Conservation (phyloP, 345 rosid species). For the Durio zibethinus region DNA sequence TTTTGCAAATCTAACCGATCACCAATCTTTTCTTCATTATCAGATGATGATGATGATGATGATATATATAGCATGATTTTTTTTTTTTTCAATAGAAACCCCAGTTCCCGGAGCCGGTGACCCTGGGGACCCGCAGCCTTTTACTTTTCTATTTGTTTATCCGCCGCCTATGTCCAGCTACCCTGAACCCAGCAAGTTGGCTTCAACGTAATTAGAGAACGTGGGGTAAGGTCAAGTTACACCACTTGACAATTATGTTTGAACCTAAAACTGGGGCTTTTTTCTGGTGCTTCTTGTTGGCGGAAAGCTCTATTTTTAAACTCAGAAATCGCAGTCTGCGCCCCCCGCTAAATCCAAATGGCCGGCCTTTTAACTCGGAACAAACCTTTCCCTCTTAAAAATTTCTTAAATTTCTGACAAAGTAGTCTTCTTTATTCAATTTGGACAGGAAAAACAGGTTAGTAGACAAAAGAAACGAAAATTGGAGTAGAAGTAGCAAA, state of each 20-base stretch:
- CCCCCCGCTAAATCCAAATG: neutral
- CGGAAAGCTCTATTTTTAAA: neutral
- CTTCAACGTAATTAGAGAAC: neutral
- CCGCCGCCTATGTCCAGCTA: conserved; percentile 7
- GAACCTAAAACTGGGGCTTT: neutral
- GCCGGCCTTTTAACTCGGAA: neutral
- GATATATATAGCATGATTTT: neutral
- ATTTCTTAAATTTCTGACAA: neutral
- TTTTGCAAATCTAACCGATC: conserved; percentile 8
- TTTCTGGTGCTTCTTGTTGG: neutral
- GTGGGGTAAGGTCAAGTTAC: neutral
- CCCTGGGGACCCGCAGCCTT: neutral
- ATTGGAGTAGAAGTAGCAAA: neutral
- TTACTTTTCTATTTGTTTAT: neutral
- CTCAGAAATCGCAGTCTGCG: neutral
- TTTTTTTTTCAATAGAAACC: neutral
- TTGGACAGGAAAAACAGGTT: neutral
- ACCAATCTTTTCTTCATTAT: neutral
- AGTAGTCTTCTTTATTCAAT: neutral
- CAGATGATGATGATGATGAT: neutral
- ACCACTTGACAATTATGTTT: neutral
- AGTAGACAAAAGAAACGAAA: neutral
- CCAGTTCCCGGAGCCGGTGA: neutral
- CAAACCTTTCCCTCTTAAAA: neutral
- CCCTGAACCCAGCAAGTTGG: neutral